Conservation (phyloP, 2,329 filamentous ascomycete genomes). For the Penicillium sp. region DNA sequence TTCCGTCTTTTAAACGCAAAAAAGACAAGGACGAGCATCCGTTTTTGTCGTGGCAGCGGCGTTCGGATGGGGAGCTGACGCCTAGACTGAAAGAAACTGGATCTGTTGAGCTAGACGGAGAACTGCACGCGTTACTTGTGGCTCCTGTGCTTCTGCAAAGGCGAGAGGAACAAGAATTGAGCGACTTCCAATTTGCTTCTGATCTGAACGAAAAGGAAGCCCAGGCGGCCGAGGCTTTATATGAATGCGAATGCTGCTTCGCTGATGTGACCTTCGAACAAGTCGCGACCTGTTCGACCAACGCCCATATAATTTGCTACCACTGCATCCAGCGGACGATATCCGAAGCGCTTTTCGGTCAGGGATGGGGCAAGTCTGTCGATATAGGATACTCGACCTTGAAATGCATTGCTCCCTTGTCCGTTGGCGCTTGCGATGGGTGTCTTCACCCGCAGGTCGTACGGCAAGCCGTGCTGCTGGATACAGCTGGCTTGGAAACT, state of each 20-base stretch:
- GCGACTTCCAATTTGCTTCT: conserved; percentile 45
- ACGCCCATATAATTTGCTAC: conserved; percentile 57
- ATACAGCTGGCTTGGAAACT: conserved; percentile 71
- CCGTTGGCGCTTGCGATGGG: conserved; percentile 70
- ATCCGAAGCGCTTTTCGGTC: conserved; percentile 88
- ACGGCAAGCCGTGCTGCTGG: conserved; percentile 70
- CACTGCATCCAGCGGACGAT: conserved; percentile 80
- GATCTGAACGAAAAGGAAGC: conserved; percentile 51
- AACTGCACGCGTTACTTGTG: conserved; percentile 44
- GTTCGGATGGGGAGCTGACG: conserved; percentile 33
- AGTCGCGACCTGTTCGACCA: conserved; percentile 49
- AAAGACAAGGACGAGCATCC: conserved; percentile 46
- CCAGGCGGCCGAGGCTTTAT: conserved; percentile 44
- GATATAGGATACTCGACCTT: conserved; percentile 73
- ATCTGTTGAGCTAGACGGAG: conserved; percentile 47
- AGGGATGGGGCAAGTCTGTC: conserved; percentile 85
- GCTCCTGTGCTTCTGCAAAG: conserved; percentile 41
- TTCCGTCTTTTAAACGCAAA: conserved; percentile 48
- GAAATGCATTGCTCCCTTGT: conserved; percentile 77
- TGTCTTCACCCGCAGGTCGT: conserved; percentile 72
- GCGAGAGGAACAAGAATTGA: conserved; percentile 40
- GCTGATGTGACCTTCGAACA: conserved; percentile 54
- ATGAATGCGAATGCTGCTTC: conserved; percentile 55
- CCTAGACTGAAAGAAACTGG: conserved; percentile 48
- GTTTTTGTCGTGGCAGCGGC: conserved; percentile 44